phyloP scores from a whole-genome alignment of 2,329 filamentous ascomycete genomes.

The Alternaria sp. region DNA sequence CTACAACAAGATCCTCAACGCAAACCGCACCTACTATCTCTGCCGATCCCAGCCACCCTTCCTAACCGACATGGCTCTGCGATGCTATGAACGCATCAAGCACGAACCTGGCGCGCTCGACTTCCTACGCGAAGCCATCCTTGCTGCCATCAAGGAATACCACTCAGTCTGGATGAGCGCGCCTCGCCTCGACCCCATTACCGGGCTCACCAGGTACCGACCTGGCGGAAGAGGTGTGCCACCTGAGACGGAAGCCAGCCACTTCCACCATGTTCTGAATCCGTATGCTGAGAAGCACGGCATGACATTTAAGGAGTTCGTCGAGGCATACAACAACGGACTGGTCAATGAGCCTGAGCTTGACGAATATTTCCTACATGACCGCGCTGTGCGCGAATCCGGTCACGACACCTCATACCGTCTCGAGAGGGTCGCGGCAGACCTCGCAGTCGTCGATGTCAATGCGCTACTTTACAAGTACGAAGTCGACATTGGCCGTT shows the following conservation, averaged over 20 bases:
- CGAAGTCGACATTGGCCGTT: conserved; percentile 88
- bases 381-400: conserved; percentile 93
- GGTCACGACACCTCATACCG: conserved; percentile 97
- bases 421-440: conserved; percentile 79
- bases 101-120: conserved; percentile 80
- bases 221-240: conserved; percentile 86
- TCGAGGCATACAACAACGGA: conserved; percentile 83
- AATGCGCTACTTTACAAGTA: conserved; percentile 98
- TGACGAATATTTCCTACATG: conserved; percentile 95
- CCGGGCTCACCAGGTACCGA: conserved; percentile 83
- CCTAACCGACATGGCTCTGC: conserved; percentile 94
- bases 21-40: conserved; percentile 94
- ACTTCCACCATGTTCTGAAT: conserved; percentile 82
- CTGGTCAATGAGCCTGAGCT: conserved; percentile 81
- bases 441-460: conserved; percentile 91
- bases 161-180: conserved; percentile 80
- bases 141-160: conserved; percentile 97
- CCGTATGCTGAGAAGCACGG: conserved; percentile 85
- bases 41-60: conserved; percentile 95
- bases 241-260: conserved; percentile 86
- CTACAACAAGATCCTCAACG: conserved; percentile 98
- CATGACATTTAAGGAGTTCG: conserved; percentile 84
- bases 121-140: conserved; percentile 79
- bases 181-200: conserved; percentile 78
- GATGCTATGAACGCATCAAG: conserved; percentile 92